Conservation (phyloP, 202 grass and related monocot genomes). For the Zizania palustris region DNA sequence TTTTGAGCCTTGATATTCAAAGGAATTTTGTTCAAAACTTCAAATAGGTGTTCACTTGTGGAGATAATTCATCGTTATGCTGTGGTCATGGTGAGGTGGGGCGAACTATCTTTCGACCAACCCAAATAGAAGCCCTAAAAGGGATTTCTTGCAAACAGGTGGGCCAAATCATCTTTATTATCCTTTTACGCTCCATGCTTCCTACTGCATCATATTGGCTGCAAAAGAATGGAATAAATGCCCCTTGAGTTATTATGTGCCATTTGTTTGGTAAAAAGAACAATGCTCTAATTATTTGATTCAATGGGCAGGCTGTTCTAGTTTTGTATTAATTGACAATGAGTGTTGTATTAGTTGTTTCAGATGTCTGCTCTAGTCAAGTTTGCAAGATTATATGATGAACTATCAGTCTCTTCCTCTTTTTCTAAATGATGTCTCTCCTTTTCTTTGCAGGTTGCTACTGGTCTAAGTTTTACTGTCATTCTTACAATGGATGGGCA, state of each 20-base stretch:
- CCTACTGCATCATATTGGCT: background rate
- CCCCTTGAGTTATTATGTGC: background rate
- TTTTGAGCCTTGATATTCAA: conserved; percentile 9
- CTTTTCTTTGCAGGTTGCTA: conserved; percentile 64
- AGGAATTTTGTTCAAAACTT: conserved; percentile 26
- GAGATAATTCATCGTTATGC: conserved; percentile 96
- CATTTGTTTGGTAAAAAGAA: background rate
- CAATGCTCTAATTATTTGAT: background rate
- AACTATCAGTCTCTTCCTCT: background rate
- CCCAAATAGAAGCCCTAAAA: conserved; percentile 67
- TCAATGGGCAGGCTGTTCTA: background rate
- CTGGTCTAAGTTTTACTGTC: conserved; percentile 87
- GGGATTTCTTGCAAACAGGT: conserved; percentile 92
- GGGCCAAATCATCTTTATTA: conserved; percentile 10
- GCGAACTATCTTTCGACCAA: conserved; percentile 89
- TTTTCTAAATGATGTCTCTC: conserved; percentile 28
- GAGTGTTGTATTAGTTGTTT: background rate
- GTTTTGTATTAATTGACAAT: background rate
- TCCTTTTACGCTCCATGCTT: conserved; percentile 9
- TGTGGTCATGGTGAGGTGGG: conserved; percentile 94
- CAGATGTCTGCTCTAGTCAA: background rate
- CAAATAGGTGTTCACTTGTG: conserved; percentile 89
- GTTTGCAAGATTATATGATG: background rate
- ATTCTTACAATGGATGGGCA: conserved; percentile 74
- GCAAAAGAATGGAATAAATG: background rate